Evolutionary conservation across 2,329 filamentous ascomycete genomes (phyloP), one percentile per base, ranked within the genome.

Genomic region (Tolypocladium amazonense): DNA sequence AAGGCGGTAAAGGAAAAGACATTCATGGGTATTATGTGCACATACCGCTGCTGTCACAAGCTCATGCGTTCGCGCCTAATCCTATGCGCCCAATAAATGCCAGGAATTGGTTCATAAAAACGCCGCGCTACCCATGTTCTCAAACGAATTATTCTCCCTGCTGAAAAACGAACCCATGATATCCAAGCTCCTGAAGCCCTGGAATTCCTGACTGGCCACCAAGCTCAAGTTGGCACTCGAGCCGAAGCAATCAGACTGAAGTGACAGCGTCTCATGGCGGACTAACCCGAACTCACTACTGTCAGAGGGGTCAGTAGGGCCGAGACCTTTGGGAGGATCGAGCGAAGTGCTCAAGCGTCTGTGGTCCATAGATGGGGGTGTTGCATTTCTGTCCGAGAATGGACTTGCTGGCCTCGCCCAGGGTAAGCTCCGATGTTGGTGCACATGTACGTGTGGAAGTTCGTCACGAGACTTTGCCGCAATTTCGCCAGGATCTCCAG

Each of bases 131-230:
- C 54, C 57, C n/a, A 54, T 25, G 18, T 43, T 56, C 35, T 56
- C 58, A 56, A 61, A 58, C 6, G 56, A 30, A 4, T 56, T 47
- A 15, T 56, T 58, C 23, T 61, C 60, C 55, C 56, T 39, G 30
- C 58, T 59, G 39, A 61, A 61, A 38, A 58, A 58, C 1, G 58
- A 58, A n/a, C 37, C 52, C 56, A 59, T 58, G 55, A 56, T 35
- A 14, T 58, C 56, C 58, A 59, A 56, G 30, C 56, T 45, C 15
- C 37, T 54, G 33, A 59, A 37, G 7, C 57, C 30, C 39, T 59
- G 45, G 27, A 61, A 53, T 30, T 58, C 60, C 11, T 47, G 50
- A 4, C 50, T 54, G 1, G 56, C 43, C 3, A 45, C 30, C 15
- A 59, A 25, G 45, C 39, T 27, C 18, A 56, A 33, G 33, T 57